Evolutionary conservation across 306 rosid species (phyloP), one percentile per base, ranked within the genome.

Genomic region (Gleditsia sinensis): DNA sequence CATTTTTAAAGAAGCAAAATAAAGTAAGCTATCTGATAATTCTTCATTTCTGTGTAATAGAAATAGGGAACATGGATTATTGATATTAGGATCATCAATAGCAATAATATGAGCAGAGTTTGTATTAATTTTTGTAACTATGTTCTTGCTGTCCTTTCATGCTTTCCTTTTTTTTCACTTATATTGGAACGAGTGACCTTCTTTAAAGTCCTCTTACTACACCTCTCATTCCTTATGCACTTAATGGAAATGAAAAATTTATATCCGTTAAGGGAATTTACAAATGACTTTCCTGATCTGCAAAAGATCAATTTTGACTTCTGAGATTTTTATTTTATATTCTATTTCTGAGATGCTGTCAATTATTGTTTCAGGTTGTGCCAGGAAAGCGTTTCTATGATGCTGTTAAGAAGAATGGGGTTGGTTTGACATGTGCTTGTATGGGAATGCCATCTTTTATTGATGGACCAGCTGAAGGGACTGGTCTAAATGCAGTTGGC

Each of bases 381-480:
- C 97, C 98, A 23, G 70, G 59, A 63, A 85, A 82, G 62, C 96
- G 94, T 19, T 91, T 94, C 81, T 13, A 91, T 61, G 80, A 89
- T 40, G 67, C 76, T 39, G 86, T 83, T 51, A 45, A 32, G 34
- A 87, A 78, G 72, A 86, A 62, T 50, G 98, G 98, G 17, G 78
- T 89, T 84, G 93, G 96, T 78, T 66, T 94, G 88, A 74, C 93
- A 23, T 85, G 58, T 56, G 91, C 87, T 7, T 1, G 2, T 61
- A 88, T 94, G 96, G 96, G 83, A 80, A 85, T 94, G 89, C 30
- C 85, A 71, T 94, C 98, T 40, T 76, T 25, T 72, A 0, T 66
- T 8, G 98, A 94, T 81, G 91, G 82, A 76, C 84, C 90, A 0
- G 88, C 91, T 42, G 88, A 88, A 23, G 98, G 86, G 54, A 79